Base-by-base conservation (phyloP, 2,329 filamentous ascomycete genomes). In the Alternaria sp. region DNA sequence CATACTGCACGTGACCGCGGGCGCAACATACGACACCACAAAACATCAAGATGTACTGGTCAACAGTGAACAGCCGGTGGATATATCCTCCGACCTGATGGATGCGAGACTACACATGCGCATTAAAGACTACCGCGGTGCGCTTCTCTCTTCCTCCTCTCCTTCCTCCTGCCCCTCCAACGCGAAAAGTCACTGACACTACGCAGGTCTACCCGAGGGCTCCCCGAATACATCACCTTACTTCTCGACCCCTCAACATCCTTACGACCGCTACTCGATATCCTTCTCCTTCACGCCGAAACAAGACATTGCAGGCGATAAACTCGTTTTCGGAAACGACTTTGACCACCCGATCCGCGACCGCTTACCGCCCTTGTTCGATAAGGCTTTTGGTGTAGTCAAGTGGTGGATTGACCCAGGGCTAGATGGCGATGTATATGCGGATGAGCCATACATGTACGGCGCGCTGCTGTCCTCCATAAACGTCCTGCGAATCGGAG, bases 281-380 rank as follows among this genome's bases (percentile, higher is more conserved):
- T 84, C 86, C 31, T 89, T 97, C 73, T 85, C 86, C 44, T 91
- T 97, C 76, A 87, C 85, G 0, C 91, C 90, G n/a, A 91, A 90
- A 69, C 69, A 80, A 29, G 78, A 78, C 34, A 87, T 96, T 56
- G 82, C 83, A 3, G 92, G 87, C 42, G 78, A 85, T 26, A 88
- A 96, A 62, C 82, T 99, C 3, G 88, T 97, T 53, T 97, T 97
- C 69, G 95, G 94, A 40, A 98, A 98, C 76, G 93, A 97, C 81
- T 97, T 98, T 74, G 93, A 97, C 72, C 86, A 90, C 50, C 92
- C 95, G 0, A 95, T 99, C 68, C 86, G 92, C 29, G 90, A 97
- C 73, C 86, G 88, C 14, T 82, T 99, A 2, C 94, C 95, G 0
- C 91, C 92, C 0, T 93, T 94, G 0, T 96, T 97, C 78, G 87